These are phyloP conservation scores for Euphorbia tirucalli DNA, from an alignment of 345 rosid species.

Conservation along the genomic window DNA sequence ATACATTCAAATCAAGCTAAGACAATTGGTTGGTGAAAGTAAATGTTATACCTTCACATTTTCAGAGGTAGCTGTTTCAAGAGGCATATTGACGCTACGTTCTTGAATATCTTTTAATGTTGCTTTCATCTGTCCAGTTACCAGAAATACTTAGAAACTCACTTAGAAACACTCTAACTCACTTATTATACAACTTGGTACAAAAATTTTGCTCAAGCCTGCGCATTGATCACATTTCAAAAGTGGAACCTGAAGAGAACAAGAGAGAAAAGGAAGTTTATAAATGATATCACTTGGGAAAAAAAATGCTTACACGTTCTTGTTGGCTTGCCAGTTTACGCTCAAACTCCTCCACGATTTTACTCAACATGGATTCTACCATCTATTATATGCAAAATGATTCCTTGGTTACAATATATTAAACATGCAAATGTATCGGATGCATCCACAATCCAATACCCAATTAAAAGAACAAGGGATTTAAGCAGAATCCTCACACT, in stretches of 20 bases:
- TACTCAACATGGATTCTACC: slow-evolving; percentile 33
- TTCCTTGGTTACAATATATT: not conserved
- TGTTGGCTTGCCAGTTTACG: slow-evolving; percentile 18
- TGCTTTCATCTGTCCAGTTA: slow-evolving; percentile 43
- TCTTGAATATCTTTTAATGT: slow-evolving; percentile 32
- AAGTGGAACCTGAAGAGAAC: too few relatives aligned
- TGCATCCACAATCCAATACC: not conserved
- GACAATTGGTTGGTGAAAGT: not conserved
- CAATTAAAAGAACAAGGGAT: not conserved
- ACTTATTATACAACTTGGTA: not conserved
- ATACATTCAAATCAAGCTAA: slow-evolving; percentile 4
- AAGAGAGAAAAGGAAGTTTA: not conserved
- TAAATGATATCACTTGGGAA: not conserved
- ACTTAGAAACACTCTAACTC: not conserved
- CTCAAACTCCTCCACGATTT: slow-evolving; percentile 31
- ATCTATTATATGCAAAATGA: slow-evolving; percentile 13
- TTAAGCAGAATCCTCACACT: slow-evolving; percentile 17
- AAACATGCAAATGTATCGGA: not conserved
- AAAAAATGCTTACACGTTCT: slow-evolving; percentile 26
- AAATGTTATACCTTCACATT: slow-evolving; percentile 34
- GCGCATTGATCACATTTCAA: too few relatives aligned
- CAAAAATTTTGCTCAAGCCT: too few relatives aligned
- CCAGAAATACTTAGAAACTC: slow-evolving; percentile 1
- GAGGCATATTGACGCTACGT: slow-evolving; percentile 23
- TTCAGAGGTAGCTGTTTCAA: slow-evolving; percentile 30